These are phyloP conservation scores for Leptodermis oblonga DNA, from an alignment of 257 asterid genomes.

Conservation along the genomic window DNA sequence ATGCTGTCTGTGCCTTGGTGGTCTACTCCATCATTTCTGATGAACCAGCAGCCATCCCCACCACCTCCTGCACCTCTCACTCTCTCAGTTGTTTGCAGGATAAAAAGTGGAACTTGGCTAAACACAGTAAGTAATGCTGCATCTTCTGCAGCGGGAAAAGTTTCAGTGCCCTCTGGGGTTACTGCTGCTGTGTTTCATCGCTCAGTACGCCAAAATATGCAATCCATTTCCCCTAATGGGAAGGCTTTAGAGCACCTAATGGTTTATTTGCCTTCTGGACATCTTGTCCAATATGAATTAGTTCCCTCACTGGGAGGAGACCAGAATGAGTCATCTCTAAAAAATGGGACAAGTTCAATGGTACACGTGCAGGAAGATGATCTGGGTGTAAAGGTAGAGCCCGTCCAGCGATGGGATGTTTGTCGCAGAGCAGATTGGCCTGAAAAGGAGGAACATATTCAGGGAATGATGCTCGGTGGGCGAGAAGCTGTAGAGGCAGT, in stretches of 20 bases:
- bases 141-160: constrained; percentile 43
- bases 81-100: constrained; percentile 43
- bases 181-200: constrained; percentile 42
- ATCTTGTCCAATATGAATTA: constrained; percentile 41
- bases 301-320: constrained; percentile 36
- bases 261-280: constrained; percentile 48
- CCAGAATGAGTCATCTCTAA: constrained; percentile 28
- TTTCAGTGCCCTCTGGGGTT: constrained; percentile 36
- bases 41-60: constrained; percentile 29
- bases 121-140: constrained; percentile 44
- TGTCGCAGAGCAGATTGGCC: constrained; percentile 57
- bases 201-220: constrained; percentile 25
- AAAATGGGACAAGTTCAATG: constrained; percentile 30
- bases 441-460: constrained; percentile 41
- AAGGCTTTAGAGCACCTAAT: constrained; percentile 40
- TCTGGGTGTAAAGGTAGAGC: constrained; percentile 36
- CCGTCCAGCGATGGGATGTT: constrained; percentile 53
- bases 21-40: constrained; percentile 36
- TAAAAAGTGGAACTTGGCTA: constrained; percentile 39
- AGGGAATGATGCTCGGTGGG: constrained; percentile 24
- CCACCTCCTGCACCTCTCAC: constrained; percentile 36
- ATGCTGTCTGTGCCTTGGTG: constrained; percentile 47
- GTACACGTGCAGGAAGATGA: constrained; percentile 46
- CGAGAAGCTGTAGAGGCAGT: constrained; percentile 22
- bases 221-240: constrained; percentile 20